Evolutionary conservation across 257 asterid genomes (phyloP).

Genomic region (Hygrophila difformis): DNA sequence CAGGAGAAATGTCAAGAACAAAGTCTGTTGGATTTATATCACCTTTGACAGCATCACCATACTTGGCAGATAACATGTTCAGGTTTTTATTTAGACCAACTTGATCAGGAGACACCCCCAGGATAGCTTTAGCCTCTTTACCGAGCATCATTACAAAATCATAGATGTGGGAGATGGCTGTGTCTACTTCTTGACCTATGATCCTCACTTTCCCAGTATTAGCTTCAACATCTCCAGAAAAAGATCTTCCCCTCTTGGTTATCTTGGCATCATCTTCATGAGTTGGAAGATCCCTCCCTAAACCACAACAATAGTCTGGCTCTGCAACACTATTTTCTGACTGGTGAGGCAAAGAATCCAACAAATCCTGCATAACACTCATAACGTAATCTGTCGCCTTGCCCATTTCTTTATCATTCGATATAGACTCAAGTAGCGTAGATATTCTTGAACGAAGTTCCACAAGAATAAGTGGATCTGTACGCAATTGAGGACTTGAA

Average conservation of each 20-base stretch:
- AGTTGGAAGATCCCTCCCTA: conserved; percentile 18
- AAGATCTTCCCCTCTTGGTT: conserved; percentile 22
- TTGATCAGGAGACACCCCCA: conserved; percentile 40
- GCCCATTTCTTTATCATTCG: conserved; percentile 46
- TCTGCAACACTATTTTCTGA: conserved; percentile 25
- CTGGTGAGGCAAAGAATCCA: conserved; percentile 23
- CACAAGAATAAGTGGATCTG: conserved; percentile 31
- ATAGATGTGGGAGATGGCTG: conserved; percentile 55
- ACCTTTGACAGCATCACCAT: conserved; percentile 33
- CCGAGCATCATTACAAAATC: conserved; percentile 61
- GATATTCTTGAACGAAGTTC: conserved; percentile 55
- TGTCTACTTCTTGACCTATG: conserved; percentile 35
- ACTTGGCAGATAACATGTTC: conserved; percentile 44
- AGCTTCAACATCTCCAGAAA: conserved; percentile 27
- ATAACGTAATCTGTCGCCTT: conserved; percentile 41
- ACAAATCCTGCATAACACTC: conserved; percentile 48
- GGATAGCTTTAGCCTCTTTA: conserved; percentile 55
- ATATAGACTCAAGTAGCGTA: conserved; percentile 43
- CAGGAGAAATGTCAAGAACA: conserved; percentile 62
- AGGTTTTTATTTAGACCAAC: conserved; percentile 40
- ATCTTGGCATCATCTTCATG: conserved; percentile 23
- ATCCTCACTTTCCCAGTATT: conserved; percentile 18
- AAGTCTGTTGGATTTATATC: conserved; percentile 39
- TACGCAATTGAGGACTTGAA: conserved; percentile 26
- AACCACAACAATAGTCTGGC: conserved; percentile 22